Conservation (phyloP, 768 basidiomycete species). For the Hericium erinaceus region DNA sequence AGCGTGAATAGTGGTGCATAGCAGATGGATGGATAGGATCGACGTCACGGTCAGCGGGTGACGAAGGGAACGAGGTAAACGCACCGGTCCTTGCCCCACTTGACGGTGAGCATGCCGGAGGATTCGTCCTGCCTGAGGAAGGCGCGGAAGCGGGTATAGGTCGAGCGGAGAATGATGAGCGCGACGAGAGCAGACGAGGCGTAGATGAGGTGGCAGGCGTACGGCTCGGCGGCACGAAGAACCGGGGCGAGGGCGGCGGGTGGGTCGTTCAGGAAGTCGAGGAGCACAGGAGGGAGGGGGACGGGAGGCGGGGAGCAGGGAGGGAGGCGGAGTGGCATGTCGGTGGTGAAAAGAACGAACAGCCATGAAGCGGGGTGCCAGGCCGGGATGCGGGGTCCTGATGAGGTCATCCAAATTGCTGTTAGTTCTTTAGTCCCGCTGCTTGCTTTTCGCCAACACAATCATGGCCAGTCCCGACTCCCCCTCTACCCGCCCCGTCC, state of each 20-base stretch:
- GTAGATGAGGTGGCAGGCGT: slow-evolving; percentile 8
- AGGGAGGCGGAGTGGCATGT: slow-evolving; percentile 14
- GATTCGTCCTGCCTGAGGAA: slow-evolving; percentile 7
- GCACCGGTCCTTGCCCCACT: slow-evolving; percentile 40
- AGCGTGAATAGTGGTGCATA: slow-evolving; percentile 1
- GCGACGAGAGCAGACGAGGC: neutral
- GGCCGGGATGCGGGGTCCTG: neutral
- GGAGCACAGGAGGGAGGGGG: neutral
- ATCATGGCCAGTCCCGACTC: slow-evolving; percentile 3
- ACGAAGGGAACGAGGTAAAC: slow-evolving; percentile 2
- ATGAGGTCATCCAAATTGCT: slow-evolving; percentile 5
- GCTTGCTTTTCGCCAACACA: slow-evolving; percentile 2
- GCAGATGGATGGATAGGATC: neutral
- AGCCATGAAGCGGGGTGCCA: neutral
- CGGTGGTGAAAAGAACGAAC: neutral
- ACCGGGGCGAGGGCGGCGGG: neutral
- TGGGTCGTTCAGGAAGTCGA: neutral
- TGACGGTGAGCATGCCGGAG: slow-evolving; percentile 23
- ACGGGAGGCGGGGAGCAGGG: slow-evolving; percentile 4
- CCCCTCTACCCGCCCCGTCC: neutral
- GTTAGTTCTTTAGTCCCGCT: slow-evolving; percentile 2
- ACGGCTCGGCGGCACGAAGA: neutral
- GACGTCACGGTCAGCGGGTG: neutral
- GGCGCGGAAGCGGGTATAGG: slow-evolving; percentile 19
- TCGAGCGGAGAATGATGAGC: slow-evolving; percentile 22